Evolutionary conservation across 192 early-diverging fungal genomes (phyloP), one percentile per base, ranked within the genome.

Genomic region (Mortierella hygrophila): DNA sequence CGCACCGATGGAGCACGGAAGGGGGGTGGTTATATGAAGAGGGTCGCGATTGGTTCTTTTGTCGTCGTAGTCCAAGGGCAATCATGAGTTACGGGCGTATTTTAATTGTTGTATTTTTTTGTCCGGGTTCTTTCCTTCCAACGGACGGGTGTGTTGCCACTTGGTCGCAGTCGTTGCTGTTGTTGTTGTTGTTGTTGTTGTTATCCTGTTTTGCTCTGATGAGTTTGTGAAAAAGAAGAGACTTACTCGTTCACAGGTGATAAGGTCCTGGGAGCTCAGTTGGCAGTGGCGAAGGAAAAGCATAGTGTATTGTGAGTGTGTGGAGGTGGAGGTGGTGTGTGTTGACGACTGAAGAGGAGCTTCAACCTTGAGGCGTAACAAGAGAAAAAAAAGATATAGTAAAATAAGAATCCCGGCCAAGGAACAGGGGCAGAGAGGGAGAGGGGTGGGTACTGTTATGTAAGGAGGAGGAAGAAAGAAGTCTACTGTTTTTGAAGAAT

Each of bases 221-320:
- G 60, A 65, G 60, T 7, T 13, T 15, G 11, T 10, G 11, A 40
- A 54, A 29, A 38, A 42, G 68, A 26, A 71, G 44, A 49, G n/a
- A 73, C 89, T 77, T 85, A 90, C 91, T 40, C 82, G 49, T 80
- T 95, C 95, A 46, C 89, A 89, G n/a, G 80, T 90, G 70, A 91
- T 88, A 44, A 95, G 89, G 82, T 94, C 92, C 32, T 91, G 88
- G 37, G 89, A 77, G 65, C 84, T 85, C 76, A 94, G 90, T 72
- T 75, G 70, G 68, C 89, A 91, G 60, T 91, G 82, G 70, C 82
- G 82, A 23, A 91, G 87, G 38, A 90, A 63, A 71, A 93, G 82
- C 90, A 92, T 92, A 35, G 72, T 10, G 37, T 40, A 20, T 38
- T 55, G 76, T 20, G 46, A 47, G 11, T 42, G 42, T 23, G 49